A percentile compares a stretch with the other conserved stretches of the same genome.
phyloP scores from a whole-genome alignment of 2,329 filamentous ascomycete genomes.

The Xylariales sp. region DNA sequence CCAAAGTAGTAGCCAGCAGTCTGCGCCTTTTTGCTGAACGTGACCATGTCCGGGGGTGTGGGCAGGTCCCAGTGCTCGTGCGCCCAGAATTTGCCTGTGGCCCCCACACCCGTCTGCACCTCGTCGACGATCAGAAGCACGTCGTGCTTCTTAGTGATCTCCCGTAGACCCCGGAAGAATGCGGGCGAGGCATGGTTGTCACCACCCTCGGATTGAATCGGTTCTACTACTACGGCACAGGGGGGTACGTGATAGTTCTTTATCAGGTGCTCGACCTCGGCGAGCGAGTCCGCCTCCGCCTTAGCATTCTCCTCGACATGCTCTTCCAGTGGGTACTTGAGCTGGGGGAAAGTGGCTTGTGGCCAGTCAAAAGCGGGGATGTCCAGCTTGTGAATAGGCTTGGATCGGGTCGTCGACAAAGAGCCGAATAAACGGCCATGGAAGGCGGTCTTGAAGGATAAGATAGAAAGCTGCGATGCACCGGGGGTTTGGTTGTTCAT shows the following conservation, averaged over 20 bases:
- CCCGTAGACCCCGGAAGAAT: constrained; percentile 88
- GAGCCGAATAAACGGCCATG: constrained; percentile 91
- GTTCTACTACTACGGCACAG: constrained; percentile 86
- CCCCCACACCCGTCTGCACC: constrained; percentile 92
- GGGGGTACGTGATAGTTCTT: constrained; percentile 82
- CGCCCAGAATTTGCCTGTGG: constrained; percentile 95
- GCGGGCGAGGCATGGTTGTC: constrained; percentile 91
- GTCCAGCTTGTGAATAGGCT: constrained; percentile 94
- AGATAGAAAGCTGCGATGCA: constrained; percentile 81
- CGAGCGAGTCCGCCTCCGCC: constrained; percentile 83
- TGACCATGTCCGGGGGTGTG: constrained; percentile 89
- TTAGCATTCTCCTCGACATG: constrained; percentile 83
- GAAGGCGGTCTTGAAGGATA: constrained; percentile 90
- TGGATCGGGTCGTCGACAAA: constrained; percentile 89
- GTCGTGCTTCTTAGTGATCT: constrained; percentile 79
- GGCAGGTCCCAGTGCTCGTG: constrained; percentile 92
- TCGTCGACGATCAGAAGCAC: constrained; percentile 93
- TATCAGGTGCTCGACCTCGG: constrained; percentile 86
- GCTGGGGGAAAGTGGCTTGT: constrained; percentile 83
- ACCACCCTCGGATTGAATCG: constrained; percentile 92
- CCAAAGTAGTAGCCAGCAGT: constrained; percentile 93
- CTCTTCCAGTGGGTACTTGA: constrained; percentile 88
- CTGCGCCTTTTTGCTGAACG: constrained; percentile 95
- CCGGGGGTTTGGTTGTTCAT: constrained; percentile 87
- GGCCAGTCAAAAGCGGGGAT: constrained; percentile 97